These are phyloP conservation scores for Coniochaeta sp. DNA, from an alignment of 2,329 filamentous ascomycete species.

Conservation along the genomic window DNA sequence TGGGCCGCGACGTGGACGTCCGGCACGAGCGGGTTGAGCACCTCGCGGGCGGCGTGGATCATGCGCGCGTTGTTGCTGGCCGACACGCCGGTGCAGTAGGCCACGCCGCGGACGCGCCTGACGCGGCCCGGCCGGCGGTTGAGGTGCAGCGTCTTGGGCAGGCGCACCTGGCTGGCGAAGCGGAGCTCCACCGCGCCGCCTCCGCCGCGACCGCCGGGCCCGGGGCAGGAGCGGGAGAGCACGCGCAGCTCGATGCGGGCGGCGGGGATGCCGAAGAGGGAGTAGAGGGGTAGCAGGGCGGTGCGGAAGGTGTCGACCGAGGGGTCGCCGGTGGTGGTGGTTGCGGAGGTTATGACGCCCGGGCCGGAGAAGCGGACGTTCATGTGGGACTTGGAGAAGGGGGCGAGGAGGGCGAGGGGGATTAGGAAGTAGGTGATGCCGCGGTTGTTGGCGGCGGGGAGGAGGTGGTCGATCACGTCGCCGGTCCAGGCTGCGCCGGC, in stretches of 20 bases:
- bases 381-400: slow-evolving; percentile 85
- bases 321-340: slow-evolving; percentile 68
- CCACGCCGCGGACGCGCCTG: slow-evolving; percentile 83
- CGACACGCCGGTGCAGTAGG: slow-evolving; percentile 86
- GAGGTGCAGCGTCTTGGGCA: slow-evolving; percentile 90
- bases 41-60: slow-evolving; percentile 82
- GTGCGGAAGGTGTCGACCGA: slow-evolving; percentile 91
- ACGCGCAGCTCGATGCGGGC: slow-evolving; percentile 81
- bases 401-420: slow-evolving; percentile 80
- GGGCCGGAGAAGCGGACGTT: slow-evolving; percentile 86
- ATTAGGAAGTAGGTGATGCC: slow-evolving; percentile 90
- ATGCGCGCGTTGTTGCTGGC: slow-evolving; percentile 91
- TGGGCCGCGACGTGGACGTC: slow-evolving; percentile 87
- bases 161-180: slow-evolving; percentile 85
- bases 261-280: slow-evolving; percentile 74
- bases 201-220: slow-evolving; percentile 67
- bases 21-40: slow-evolving; percentile 77
- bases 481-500: slow-evolving; percentile 58
- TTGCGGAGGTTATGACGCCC: slow-evolving; percentile 86
- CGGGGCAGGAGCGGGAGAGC: slow-evolving; percentile 70
- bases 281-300: slow-evolving; percentile 82
- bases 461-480: slow-evolving; percentile 72
- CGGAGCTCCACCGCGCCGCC: slow-evolving; percentile 89
- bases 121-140: slow-evolving; percentile 75
- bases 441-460: slow-evolving; percentile 69